phyloP scores from a whole-genome alignment of 2,329 filamentous ascomycete species.

The Epichloe scottii region DNA sequence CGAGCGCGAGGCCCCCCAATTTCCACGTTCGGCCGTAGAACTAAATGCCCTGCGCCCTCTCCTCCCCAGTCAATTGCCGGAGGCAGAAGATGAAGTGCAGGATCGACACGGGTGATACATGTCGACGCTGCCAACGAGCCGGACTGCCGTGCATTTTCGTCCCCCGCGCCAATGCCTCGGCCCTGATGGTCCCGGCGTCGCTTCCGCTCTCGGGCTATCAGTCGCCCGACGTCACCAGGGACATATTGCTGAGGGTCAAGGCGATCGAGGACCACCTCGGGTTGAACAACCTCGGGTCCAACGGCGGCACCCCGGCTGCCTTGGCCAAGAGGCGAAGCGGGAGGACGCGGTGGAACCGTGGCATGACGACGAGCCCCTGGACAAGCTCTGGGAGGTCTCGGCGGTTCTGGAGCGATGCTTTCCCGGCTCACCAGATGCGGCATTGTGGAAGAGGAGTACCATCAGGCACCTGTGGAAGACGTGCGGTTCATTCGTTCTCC shows the following conservation, averaged over 20 bases:
- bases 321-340: not conserved
- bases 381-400: constrained; percentile 3
- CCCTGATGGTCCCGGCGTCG: constrained; percentile 8
- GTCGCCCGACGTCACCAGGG: not conserved
- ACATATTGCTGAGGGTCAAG: constrained; percentile 2
- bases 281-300: not conserved
- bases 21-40: not conserved
- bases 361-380: constrained; percentile 2
- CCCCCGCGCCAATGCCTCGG: constrained; percentile 24
- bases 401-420: constrained; percentile 1
- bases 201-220: constrained; percentile 1
- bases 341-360: constrained; percentile 1
- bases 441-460: constrained; percentile 1
- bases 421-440: not conserved
- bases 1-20: not conserved
- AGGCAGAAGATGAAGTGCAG: constrained; percentile 26
- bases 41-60: not conserved
- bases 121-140: constrained; percentile 20
- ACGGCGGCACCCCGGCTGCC: not conserved
- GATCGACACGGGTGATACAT: constrained; percentile 20
- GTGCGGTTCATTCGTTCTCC: not conserved
- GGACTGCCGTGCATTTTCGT: constrained; percentile 28
- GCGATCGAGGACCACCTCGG: constrained; percentile 3
- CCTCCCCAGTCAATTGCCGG: constrained; percentile 14
- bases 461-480: constrained; percentile 4